Evolutionary conservation across 75 land plant species (phyloP), one percentile per base, ranked within the genome.

Genomic region (Picea sitchensis): DNA sequence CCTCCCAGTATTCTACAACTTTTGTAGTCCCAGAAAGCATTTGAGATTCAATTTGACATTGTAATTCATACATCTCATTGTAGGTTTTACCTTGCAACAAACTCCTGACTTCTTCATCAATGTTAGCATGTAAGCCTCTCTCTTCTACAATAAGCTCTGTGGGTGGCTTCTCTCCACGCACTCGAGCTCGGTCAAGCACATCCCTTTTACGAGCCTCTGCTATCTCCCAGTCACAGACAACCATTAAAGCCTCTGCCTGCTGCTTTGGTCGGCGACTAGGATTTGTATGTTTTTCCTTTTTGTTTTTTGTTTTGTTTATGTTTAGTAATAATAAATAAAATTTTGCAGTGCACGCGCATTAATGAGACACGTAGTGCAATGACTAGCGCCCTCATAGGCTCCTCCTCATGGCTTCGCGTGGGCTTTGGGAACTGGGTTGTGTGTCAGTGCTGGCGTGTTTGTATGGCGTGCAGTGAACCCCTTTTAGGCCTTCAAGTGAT

Each of bases 1-100:
- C 95, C 81, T 98, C 99, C 98, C 98, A 98, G 68, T 91, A 98
- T 73, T 98, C 99, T 54, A 98, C 99, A 12, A 93, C 92, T 80
- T 98, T 93, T 21, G 99, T 98, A 14, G 84, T 89, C 23, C 99
- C 98, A 59, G 91, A 83, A 17, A 84, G 88, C 99, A 97, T 95
- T 69, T 93, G 80, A 76, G 91, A 88, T 81, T 97, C 99, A 79
- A 93, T 97, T 20, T 91, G 77, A 11, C 56, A 63, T 68, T 90
- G 92, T 71, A 90, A 60, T 23, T 59, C 75, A 61, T 88, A 90
- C 80, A 97, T 79, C 77, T 95, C 91, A 17, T 36, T 75, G 18
- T 78, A 82, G 58, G 88, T 83, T 77, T 89, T 91, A n/a, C 98
- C 95, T 51, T 97, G 80, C 83, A 97, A 76, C 44, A 91, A 80